Base-by-base conservation (phyloP, 441 rosid species). In the Macaranga tanarius region DNA sequence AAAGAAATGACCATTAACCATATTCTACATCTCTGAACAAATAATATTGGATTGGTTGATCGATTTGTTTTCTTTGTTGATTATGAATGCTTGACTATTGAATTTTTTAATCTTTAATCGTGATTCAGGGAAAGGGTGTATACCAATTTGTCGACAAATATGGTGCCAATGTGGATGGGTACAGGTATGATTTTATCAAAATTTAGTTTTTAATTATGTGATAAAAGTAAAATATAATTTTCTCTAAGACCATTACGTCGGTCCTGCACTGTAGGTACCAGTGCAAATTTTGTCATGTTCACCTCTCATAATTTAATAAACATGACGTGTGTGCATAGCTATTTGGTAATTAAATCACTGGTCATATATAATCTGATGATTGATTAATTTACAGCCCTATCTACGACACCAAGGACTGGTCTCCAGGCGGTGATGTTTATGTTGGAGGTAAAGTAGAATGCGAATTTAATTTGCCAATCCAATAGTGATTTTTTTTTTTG, bases 121-220 rank as follows among this genome's bases (percentile, higher is more conserved):
- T 65, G 54, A 42, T 59, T 22, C 83, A 95, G 99, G 96, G 99
- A 57, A 93, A 95, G 88, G 99, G 98, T 61, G 98, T 90, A 2
- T 95, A 95, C 88, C 93, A 89, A 68, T 95, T 67, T 77, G 89
- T 86, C 2, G 99, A 95, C 94, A 93, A 95, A 78, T 95, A 95
- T 22, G 98, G 98, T 45, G 98, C 99, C 23, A 95, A 91, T 59
- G 98, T 95, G 1, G 98, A 93, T 72, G 97, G 99, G 2, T 95
- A 95, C 95, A 95, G 97, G 99, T 84, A 70, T 2, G 23, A 38
- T 22, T 23, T 48, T 25, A 42, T 42, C 11, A 42, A 42, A 31
- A 4, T 31, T 31, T 31, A 2, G 38, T 1, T 31, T 31, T 31
- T 31, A 4, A 28, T 28, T 28, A n/a, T n/a, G n/a, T n/a, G n/a